phyloP scores from a whole-genome alignment of 1,284 basidiomycete species.

The Ganoderma multipileum region DNA sequence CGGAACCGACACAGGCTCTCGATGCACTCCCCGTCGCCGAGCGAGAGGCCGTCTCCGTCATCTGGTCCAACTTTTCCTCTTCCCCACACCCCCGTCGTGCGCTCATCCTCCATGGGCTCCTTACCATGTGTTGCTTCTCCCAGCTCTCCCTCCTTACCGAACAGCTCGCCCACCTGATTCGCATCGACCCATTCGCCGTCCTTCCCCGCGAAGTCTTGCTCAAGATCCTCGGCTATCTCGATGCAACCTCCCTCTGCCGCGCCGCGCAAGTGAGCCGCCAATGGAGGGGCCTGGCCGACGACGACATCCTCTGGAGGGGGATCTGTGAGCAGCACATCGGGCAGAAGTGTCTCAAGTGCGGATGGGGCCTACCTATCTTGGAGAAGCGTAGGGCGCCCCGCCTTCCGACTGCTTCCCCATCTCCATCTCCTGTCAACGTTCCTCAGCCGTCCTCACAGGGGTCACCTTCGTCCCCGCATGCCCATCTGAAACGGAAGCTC shows the following conservation, averaged over 20 bases:
- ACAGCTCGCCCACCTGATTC: slow-evolving; percentile 89
- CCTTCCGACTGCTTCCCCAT: slow-evolving; percentile 42
- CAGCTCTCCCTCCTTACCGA: slow-evolving; percentile 97
- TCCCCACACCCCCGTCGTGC: slow-evolving; percentile 91
- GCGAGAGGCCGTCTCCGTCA: slow-evolving; percentile 87
- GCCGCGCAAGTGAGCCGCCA: slow-evolving; percentile 92
- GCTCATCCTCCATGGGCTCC: slow-evolving; percentile 94
- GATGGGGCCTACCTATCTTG: slow-evolving; percentile 95
- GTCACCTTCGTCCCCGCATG: slow-evolving; percentile 3
- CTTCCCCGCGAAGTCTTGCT: slow-evolving; percentile 93
- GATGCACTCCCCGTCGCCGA: slow-evolving; percentile 92
- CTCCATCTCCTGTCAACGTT: slow-evolving; percentile 37
- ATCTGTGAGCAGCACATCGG: slow-evolving; percentile 99
- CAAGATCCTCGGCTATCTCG: slow-evolving; percentile 91
- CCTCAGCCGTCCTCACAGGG: slow-evolving; percentile 23
- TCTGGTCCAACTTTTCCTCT: slow-evolving; percentile 98
- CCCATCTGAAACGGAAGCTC: slow-evolving; percentile 33
- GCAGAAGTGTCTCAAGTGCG: slow-evolving; percentile 96
- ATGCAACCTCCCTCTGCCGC: slow-evolving; percentile 94
- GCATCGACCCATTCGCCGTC: slow-evolving; percentile 93
- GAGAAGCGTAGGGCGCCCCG: slow-evolving; percentile 70
- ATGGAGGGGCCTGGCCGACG: slow-evolving; percentile 94
- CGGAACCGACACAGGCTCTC: slow-evolving; percentile 72
- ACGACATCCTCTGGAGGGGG: slow-evolving; percentile 94
- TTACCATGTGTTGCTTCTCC: slow-evolving; percentile 99